These are phyloP conservation scores for Furcasterigmium sp. DNA, from an alignment of 2,329 filamentous ascomycete genomes.

Conservation along the genomic window DNA sequence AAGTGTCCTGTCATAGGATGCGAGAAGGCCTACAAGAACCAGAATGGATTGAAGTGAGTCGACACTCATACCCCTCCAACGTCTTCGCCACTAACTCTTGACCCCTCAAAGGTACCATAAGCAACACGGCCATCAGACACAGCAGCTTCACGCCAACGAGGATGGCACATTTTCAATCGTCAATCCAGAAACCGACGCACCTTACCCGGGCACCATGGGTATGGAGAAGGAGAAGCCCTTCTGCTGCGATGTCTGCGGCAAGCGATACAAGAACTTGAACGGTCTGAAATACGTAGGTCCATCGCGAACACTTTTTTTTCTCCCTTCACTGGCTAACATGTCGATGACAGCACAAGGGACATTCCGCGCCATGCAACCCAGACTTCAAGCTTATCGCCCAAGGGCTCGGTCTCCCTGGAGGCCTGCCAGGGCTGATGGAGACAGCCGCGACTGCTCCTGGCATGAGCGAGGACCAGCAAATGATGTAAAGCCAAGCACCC, in stretches of 20 bases:
- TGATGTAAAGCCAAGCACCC: conserved; percentile 12
- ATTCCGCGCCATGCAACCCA: conserved; percentile 86
- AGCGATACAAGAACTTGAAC: conserved; percentile 98
- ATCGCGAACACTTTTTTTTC: neutral
- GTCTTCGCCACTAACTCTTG: too few relatives aligned
- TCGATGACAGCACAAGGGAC: conserved; percentile 58
- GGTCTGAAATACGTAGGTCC: conserved; percentile 83
- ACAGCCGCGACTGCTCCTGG: conserved; percentile 27
- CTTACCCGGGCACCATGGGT: conserved; percentile 92
- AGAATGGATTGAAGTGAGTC: conserved; percentile 90
- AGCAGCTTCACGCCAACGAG: conserved; percentile 92
- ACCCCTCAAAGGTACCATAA: conserved; percentile 70
- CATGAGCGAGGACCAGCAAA: conserved; percentile 38
- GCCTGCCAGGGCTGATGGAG: conserved; percentile 12
- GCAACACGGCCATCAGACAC: conserved; percentile 89
- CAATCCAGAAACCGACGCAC: conserved; percentile 88
- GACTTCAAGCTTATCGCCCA: conserved; percentile 55
- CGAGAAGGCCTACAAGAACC: conserved; percentile 99
- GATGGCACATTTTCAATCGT: conserved; percentile 98
- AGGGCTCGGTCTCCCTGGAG: conserved; percentile 34
- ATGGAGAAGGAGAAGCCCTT: conserved; percentile 99
- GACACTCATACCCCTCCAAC: too few relatives aligned
- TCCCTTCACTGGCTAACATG: conserved; percentile 24
- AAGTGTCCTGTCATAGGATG: conserved; percentile 97
- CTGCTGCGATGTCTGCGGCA: conserved; percentile 93